Evolutionary conservation across 257 asterid species (phyloP).

Genomic region (Plantago ovata): DNA sequence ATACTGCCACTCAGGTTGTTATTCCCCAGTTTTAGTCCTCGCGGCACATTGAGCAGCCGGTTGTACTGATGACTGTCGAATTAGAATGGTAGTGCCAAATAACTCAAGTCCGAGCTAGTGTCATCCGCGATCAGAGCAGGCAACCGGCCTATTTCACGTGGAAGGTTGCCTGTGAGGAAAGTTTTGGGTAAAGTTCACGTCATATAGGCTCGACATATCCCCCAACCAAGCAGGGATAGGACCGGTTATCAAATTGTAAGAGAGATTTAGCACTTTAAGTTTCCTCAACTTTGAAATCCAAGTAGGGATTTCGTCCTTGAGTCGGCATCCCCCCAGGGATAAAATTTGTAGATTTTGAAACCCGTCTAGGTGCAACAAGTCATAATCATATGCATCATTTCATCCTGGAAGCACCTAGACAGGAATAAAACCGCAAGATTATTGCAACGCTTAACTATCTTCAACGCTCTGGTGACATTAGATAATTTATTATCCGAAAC

Average conservation of each 20-base stretch:
- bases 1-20: slow-evolving; percentile 45
- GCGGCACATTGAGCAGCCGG: slow-evolving; percentile 41
- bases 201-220: slow-evolving; percentile 36
- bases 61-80: slow-evolving; percentile 37
- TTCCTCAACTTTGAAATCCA: slow-evolving; percentile 37
- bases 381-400: slow-evolving; percentile 31
- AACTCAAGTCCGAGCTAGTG: slow-evolving; percentile 35
- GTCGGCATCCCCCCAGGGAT: slow-evolving; percentile 39
- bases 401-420: slow-evolving; percentile 43
- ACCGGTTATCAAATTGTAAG: slow-evolving; percentile 41
- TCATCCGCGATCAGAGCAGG: slow-evolving; percentile 35
- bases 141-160: slow-evolving; percentile 29
- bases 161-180: slow-evolving; percentile 33
- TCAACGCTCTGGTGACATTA: slow-evolving; percentile 34
- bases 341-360: slow-evolving; percentile 42
- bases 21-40: slow-evolving; percentile 37
- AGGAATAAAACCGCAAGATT: slow-evolving; percentile 44
- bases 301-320: slow-evolving; percentile 36
- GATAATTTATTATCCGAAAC: slow-evolving; percentile 36
- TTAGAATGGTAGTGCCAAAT: slow-evolving; percentile 40
- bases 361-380: slow-evolving; percentile 17
- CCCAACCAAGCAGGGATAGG: slow-evolving; percentile 47
- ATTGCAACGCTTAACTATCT: slow-evolving; percentile 33
- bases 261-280: slow-evolving; percentile 42
- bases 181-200: slow-evolving; percentile 40